phyloP scores from a whole-genome alignment of 371 early-diverging fungal species.

The Apophysomyces variabilis region DNA sequence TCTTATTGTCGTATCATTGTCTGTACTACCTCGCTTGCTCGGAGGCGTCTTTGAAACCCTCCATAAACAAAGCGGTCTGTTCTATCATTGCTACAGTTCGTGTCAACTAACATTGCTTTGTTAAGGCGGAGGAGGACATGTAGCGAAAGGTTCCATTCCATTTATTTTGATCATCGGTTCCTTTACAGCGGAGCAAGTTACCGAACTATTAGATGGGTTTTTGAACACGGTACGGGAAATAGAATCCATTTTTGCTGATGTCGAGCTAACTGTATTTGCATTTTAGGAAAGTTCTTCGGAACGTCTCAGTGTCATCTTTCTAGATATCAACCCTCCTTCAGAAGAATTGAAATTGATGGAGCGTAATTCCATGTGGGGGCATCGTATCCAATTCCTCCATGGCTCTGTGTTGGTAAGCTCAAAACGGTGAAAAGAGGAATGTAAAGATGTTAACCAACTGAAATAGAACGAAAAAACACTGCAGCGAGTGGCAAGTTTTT shows the following conservation, averaged over 20 bases:
- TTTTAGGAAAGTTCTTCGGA: slow-evolving; percentile 40
- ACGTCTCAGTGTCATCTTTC: slow-evolving; percentile 62
- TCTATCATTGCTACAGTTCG: not conserved
- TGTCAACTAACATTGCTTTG: not conserved
- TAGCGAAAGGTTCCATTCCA: slow-evolving; percentile 49
- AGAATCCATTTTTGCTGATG: not conserved
- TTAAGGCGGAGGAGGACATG: slow-evolving; percentile 50
- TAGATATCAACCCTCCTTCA: slow-evolving; percentile 56
- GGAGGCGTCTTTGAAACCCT: slow-evolving; percentile 62
- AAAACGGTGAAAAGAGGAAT: not conserved
- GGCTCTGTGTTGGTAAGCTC: slow-evolving; percentile 54
- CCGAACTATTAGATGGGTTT: slow-evolving; percentile 65
- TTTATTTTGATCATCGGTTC: slow-evolving; percentile 71
- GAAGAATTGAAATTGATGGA: slow-evolving; percentile 55
- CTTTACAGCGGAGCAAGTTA: slow-evolving; percentile 55
- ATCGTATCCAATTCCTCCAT: slow-evolving; percentile 46
- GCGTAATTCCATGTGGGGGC: slow-evolving; percentile 49
- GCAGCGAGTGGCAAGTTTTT: slow-evolving; percentile 44
- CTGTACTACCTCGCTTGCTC: slow-evolving; percentile 65
- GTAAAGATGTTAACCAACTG: not conserved
- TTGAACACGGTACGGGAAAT: slow-evolving; percentile 51
- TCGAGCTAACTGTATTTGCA: slow-evolving; percentile 20
- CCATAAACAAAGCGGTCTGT: slow-evolving; percentile 49
- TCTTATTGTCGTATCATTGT: slow-evolving; percentile 69
- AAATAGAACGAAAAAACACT: slow-evolving; percentile 42